Evolutionary conservation across 2,329 filamentous ascomycete species (phyloP).

Genomic region (Epichloe scottii): DNA sequence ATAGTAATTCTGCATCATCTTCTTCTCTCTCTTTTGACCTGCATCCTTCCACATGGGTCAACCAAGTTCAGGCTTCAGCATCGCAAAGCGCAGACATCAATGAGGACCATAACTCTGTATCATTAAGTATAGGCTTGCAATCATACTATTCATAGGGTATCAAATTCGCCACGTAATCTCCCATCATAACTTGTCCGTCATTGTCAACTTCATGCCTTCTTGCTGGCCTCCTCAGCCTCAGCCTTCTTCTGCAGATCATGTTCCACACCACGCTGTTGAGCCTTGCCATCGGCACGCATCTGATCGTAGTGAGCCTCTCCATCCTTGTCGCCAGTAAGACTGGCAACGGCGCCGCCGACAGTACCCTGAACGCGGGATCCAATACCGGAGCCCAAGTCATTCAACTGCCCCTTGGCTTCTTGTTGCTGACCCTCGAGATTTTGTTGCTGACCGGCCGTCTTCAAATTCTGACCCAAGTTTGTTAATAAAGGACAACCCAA

Average conservation of each 20-base stretch:
- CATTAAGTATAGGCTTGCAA: slow-evolving; percentile 1
- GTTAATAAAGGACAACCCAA: slow-evolving; percentile 3
- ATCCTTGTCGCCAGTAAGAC: slow-evolving; percentile 55
- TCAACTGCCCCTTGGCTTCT: slow-evolving; percentile 72
- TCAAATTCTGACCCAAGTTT: slow-evolving; percentile 40
- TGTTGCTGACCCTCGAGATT: slow-evolving; percentile 69
- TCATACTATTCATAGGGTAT: slow-evolving; percentile 7
- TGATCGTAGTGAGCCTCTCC: slow-evolving; percentile 53
- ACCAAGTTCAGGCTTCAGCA: no score
- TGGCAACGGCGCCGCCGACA: slow-evolving; percentile 58
- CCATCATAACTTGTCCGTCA: neutral
- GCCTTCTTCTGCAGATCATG: slow-evolving; percentile 64
- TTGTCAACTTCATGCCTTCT: slow-evolving; percentile 3
- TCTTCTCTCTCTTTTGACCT: no score
- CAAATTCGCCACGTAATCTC: neutral
- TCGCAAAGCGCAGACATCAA: neutral
- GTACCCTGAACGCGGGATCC: slow-evolving; percentile 56
- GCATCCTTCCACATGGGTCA: no score
- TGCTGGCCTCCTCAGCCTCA: slow-evolving; percentile 23
- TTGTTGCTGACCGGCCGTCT: slow-evolving; percentile 62
- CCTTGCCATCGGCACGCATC: slow-evolving; percentile 74
- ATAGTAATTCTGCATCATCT: no score
- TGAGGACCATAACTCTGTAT: neutral
- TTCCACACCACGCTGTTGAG: slow-evolving; percentile 71
- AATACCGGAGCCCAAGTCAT: slow-evolving; percentile 56